phyloP scores from a whole-genome alignment of 1,284 basidiomycete genomes.

The Earliella scabrosa region DNA sequence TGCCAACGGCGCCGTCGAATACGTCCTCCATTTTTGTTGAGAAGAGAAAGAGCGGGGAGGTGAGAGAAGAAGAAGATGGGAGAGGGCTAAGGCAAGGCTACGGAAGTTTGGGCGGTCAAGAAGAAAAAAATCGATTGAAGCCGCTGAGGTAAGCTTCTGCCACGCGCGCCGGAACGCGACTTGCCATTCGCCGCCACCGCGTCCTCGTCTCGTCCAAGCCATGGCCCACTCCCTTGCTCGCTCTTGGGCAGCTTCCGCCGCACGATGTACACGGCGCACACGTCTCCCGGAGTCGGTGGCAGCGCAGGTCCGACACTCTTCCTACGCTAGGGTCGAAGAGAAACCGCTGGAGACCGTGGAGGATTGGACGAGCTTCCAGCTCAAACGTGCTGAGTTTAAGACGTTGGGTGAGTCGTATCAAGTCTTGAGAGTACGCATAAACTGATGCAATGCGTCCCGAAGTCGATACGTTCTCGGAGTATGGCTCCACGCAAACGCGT shows the following conservation, averaged over 20 bases:
- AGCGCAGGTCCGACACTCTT: conserved; percentile 25
- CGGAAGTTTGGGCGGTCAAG: conserved; percentile 14
- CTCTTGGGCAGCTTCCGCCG: conserved; percentile 45
- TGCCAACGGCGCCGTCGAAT: conserved; percentile 96
- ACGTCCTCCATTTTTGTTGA: conserved; percentile 86
- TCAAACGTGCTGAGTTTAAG: conserved; percentile 56
- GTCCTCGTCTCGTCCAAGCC: conserved; percentile 28
- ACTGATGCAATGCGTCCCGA: conserved; percentile 20
- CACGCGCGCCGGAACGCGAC: conserved; percentile 26
- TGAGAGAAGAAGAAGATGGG: conserved; percentile 28
- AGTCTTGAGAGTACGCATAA: background rate
- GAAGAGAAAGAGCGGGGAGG: conserved; percentile 31
- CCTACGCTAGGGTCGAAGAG: conserved; percentile 37
- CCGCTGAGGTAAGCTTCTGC: conserved; percentile 35
- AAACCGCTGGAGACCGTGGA: conserved; percentile 48
- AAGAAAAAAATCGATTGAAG: conserved; percentile 43
- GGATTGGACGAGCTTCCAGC: conserved; percentile 70
- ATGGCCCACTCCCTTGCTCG: conserved; percentile 43
- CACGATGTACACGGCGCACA: conserved; percentile 36
- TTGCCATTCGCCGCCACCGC: conserved; percentile 31
- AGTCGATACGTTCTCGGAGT: conserved; percentile 71
- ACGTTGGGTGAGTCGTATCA: conserved; percentile 51
- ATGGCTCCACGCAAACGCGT: conserved; percentile 81
- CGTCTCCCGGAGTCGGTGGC: conserved; percentile 11
- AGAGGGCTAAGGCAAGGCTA: conserved; percentile 32